Base-by-base conservation (phyloP, 108 stramenopile species). In the Craspedostauros australis region DNA sequence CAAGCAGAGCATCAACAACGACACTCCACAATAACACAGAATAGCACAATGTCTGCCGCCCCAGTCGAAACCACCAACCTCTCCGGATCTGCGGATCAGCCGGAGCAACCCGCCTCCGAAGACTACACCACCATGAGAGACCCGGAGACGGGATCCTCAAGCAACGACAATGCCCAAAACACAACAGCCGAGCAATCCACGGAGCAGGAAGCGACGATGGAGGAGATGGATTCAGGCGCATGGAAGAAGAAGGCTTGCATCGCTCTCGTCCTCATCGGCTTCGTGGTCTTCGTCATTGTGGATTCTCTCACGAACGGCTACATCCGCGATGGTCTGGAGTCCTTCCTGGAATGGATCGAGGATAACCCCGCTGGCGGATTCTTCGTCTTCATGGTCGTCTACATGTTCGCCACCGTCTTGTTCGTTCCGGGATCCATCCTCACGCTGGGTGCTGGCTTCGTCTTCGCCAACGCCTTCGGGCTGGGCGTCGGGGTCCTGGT, bases 391-490 rank as follows among this genome's bases (percentile, higher is more conserved):
- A 72, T 69, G 18, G 42, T 57, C 2, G 81, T 86, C 1, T 86
- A 86, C 45, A 72, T 75, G 28, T 30, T 76, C 5, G 82, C 82
- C 1, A 80, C 82, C 3, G 63, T 89, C 8, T 46, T 73, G 3
- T 83, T 82, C 39, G 40, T 89, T 29, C 88, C 88, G 1, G 88
- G 88, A 18, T 60, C 73, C 2, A 56, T 89, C 37, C 46, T 89
- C 11, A 89, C 88, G 0, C 49, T 89, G 11, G 88, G 88, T 12
- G 71, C 74, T 50, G 84, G 84, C 0, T 85, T 83, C 50, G 76
- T 82, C 16, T 85, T 83, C 62, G 79, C 72, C 19, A 60, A 59
- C 21, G 68, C 77, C 0, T 68, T 81, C 30, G 84, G 79, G 0
- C 49, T 82, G 6, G 78, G 79, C 12, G 33, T 38, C 6, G 87